phyloP scores from a whole-genome alignment of 2,329 filamentous ascomycete species.

The Trichothecium roseum region DNA sequence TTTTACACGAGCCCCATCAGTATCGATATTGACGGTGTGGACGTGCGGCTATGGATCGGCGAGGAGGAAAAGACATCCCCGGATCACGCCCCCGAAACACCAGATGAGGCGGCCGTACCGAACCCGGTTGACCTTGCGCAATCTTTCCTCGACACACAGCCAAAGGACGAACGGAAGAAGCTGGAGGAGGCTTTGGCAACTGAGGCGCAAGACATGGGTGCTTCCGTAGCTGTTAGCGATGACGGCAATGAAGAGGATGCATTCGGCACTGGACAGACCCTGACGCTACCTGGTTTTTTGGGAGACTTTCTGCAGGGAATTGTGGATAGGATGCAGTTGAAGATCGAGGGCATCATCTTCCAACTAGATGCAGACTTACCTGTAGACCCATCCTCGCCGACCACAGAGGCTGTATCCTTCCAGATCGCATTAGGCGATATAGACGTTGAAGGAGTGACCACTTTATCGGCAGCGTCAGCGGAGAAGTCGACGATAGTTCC shows the following conservation, averaged over 20 bases:
- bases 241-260: conserved; percentile 49
- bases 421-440: conserved; percentile 55
- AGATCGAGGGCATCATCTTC: conserved; percentile 54
- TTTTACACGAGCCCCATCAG: conserved; percentile 76
- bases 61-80: conserved; percentile 16
- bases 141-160: conserved; percentile 67
- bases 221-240: conserved; percentile 50
- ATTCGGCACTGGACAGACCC: conserved; percentile 58
- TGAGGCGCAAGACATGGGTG: conserved; percentile 50
- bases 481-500: conserved; percentile 27
- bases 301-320: conserved; percentile 65
- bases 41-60: conserved; percentile 51
- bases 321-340: conserved; percentile 58
- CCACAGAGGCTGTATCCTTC: conserved; percentile 48
- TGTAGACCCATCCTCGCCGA: conserved; percentile 32
- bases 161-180: conserved; percentile 52
- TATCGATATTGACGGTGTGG: conserved; percentile 72
- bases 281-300: conserved; percentile 61
- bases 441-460: conserved; percentile 56
- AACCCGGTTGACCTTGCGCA: conserved; percentile 64
- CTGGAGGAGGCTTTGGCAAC: conserved; percentile 59
- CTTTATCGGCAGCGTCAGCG: conserved; percentile 14
- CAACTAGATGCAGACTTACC: conserved; percentile 53
- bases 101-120: conserved; percentile 37
- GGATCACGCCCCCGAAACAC: conserved; percentile 32